These are phyloP conservation scores for Tylopilus subfusipes DNA, from an alignment of 768 basidiomycete species.

Conservation along the genomic window DNA sequence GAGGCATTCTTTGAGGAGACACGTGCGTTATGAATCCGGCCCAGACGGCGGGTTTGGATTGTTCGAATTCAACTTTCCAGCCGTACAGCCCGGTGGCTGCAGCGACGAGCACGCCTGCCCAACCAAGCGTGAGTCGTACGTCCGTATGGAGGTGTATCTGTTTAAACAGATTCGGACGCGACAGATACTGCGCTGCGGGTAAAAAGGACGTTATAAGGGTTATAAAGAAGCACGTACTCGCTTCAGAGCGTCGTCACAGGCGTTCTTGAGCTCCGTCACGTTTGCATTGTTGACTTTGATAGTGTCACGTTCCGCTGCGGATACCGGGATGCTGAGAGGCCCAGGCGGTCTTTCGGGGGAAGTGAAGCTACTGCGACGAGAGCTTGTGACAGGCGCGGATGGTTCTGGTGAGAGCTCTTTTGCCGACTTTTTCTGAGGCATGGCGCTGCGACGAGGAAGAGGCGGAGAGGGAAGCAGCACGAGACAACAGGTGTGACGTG, in stretches of 20 bases:
- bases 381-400: slow-evolving; percentile 8
- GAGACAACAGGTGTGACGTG: slow-evolving; percentile 18
- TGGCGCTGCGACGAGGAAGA: slow-evolving; percentile 1
- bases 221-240: slow-evolving; percentile 50
- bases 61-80: slow-evolving; percentile 85
- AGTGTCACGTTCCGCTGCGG: slow-evolving; percentile 46
- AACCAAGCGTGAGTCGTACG: slow-evolving; percentile 82
- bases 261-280: slow-evolving; percentile 59
- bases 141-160: slow-evolving; percentile 87
- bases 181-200: slow-evolving; percentile 59
- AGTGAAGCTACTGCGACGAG: slow-evolving; percentile 27
- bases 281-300: slow-evolving; percentile 62
- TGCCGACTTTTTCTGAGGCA: slow-evolving; percentile 21
- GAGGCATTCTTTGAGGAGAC: slow-evolving; percentile 3
- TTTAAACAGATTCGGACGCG: slow-evolving; percentile 78
- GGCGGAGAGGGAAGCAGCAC: not conserved
- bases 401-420: slow-evolving; percentile 13
- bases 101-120: slow-evolving; percentile 80
- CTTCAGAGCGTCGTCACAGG: slow-evolving; percentile 86
- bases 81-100: slow-evolving; percentile 81
- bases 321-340: slow-evolving; percentile 47
- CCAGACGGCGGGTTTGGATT: slow-evolving; percentile 77
- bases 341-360: slow-evolving; percentile 45
- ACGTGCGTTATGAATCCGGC: slow-evolving; percentile 75
- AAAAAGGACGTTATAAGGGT: not conserved